phyloP scores from a whole-genome alignment of 495 filamentous ascomycete genomes.

The Sordaria brevicollis region DNA sequence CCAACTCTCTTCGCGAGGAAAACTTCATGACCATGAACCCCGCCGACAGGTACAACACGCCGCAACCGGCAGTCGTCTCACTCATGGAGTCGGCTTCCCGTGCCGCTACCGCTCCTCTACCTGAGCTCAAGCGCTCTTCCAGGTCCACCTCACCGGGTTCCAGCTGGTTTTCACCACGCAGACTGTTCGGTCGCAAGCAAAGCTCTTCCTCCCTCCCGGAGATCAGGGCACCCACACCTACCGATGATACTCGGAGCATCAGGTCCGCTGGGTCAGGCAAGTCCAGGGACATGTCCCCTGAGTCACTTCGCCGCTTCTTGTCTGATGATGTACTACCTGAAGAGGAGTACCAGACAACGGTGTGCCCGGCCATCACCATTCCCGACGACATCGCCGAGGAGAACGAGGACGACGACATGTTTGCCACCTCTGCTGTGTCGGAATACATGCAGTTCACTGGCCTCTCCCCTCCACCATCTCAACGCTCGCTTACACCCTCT shows the following conservation, averaged over 20 bases:
- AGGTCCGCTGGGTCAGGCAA: slow-evolving; percentile 28
- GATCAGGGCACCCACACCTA: neutral
- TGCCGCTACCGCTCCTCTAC: slow-evolving; percentile 45
- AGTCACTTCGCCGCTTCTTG: slow-evolving; percentile 34
- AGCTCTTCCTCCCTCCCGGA: slow-evolving; percentile 19
- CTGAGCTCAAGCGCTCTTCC: slow-evolving; percentile 33
- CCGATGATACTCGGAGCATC: slow-evolving; percentile 18
- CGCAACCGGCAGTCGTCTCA: slow-evolving; percentile 44
- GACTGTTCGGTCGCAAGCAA: slow-evolving; percentile 29
- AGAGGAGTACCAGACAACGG: slow-evolving; percentile 4
- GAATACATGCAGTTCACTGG: slow-evolving; percentile 31
- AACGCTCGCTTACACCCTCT: slow-evolving; percentile 23
- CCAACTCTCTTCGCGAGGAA: slow-evolving; percentile 35
- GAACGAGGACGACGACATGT: slow-evolving; percentile 45
- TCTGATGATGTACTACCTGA: slow-evolving; percentile 24
- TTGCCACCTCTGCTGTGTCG: slow-evolving; percentile 37
- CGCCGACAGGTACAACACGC: slow-evolving; percentile 60
- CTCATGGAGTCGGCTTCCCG: slow-evolving; percentile 32
- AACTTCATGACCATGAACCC: slow-evolving; percentile 69
- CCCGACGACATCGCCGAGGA: slow-evolving; percentile 45
- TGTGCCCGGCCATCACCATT: slow-evolving; percentile 24
- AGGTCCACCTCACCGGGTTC: slow-evolving; percentile 39
- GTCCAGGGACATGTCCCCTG: slow-evolving; percentile 38
- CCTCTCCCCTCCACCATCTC: slow-evolving; percentile 39
- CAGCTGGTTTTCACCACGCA: slow-evolving; percentile 33